Base-by-base conservation (phyloP, 306 rosid species). In the Acacia melanoxylon region DNA sequence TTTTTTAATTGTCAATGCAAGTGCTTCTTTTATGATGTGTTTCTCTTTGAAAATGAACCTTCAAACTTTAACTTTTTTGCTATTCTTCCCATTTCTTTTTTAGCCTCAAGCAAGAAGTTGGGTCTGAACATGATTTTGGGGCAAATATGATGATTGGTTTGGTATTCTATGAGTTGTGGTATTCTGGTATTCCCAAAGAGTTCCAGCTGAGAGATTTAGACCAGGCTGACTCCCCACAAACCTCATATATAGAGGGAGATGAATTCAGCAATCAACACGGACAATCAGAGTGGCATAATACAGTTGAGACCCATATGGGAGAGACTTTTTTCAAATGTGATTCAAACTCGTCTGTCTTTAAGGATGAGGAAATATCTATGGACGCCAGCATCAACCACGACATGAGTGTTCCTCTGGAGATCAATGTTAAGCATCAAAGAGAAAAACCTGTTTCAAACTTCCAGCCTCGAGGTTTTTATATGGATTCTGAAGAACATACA, bases 101-200 rank as follows among this genome's bases (percentile, higher is more conserved):
- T 49, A 95, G 98, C 82, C 88, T 95, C 37, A 87, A 84, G 79
- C 93, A 89, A 83, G 86, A 84, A 79, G 90, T 63, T 6, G 86
- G 78, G 17, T 71, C 58, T 80, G 89, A 69, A 46, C 33, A 52
- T 67, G 91, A 86, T 80, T 89, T 94, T 10, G 72, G 84, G 83
- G 85, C 89, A 56, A 88, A 88, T 85, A 78, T 93, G 87, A 79
- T 89, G 59, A 77, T 89, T 56, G 99, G 95, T 71, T 81, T 91
- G 89, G 79, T 91, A 80, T 91, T 72, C 85, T 91, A 86, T 81
- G 90, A 88, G 66, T 46, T 87, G 58, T 95, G 97, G 97, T 90
- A 87, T 82, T 87, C 95, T 59, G 84, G 85, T 58, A 79, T 91
- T 73, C 94, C 97, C 14, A 51, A 81, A 80, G 95, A 90, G 86